Conservation (phyloP, 305 asterid genomes). For the Solanum hybrid region DNA sequence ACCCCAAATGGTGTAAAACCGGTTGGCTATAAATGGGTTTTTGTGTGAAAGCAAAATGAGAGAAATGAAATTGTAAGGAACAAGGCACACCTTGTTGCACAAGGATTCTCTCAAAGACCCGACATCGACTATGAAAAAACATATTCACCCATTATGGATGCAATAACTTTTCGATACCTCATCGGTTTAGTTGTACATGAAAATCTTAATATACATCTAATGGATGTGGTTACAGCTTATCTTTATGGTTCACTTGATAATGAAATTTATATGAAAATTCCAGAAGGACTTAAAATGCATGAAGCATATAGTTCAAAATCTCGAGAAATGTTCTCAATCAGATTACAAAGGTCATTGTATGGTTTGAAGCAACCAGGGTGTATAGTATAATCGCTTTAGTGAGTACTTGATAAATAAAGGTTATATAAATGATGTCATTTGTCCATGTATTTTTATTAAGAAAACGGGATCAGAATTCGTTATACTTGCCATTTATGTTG, state of each 20-base stretch:
- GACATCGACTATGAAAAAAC: neutral
- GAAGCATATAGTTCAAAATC: neutral
- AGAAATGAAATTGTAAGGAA: neutral
- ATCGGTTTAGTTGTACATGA: neutral
- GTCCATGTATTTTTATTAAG: too few species aligned
- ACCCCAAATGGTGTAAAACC: neutral
- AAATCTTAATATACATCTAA: neutral
- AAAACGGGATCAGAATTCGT: too few species aligned
- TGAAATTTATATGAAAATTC: neutral
- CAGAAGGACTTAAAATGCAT: neutral
- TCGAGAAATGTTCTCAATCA: too few species aligned
- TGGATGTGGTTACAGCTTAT: neutral
- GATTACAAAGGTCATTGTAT: neutral
- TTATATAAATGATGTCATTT: neutral
- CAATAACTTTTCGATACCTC: neutral
- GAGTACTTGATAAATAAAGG: neutral
- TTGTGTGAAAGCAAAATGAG: neutral
- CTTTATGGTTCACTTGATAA: neutral
- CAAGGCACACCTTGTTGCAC: neutral
- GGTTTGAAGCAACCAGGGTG: neutral
- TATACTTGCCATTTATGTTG: neutral
- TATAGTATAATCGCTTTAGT: neutral
- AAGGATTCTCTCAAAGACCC: neutral
- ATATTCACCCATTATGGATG: neutral
- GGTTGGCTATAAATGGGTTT: neutral